Conservation (phyloP, 768 basidiomycete species). For the Phlebiopsis flavidoalba region DNA sequence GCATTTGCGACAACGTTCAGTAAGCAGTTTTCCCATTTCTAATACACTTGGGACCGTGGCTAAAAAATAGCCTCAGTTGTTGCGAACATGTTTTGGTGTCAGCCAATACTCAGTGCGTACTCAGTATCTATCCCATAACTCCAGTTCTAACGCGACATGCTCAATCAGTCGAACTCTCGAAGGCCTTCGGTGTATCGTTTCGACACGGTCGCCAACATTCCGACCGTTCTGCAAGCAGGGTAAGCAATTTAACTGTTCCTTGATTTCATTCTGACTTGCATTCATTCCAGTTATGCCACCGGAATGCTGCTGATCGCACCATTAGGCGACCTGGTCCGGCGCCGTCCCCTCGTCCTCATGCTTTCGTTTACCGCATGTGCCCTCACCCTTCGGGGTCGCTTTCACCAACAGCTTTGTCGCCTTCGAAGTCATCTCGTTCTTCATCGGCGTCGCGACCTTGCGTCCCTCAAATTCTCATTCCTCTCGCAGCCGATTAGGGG, state of each 20-base stretch:
- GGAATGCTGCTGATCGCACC: conserved; percentile 60
- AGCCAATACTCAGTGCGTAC: conserved; percentile 37
- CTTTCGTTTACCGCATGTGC: conserved; percentile 46
- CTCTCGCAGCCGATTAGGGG: conserved; percentile 74
- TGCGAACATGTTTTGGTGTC: conserved; percentile 76
- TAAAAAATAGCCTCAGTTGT: conserved; percentile 34
- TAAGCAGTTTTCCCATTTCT: conserved; percentile 18
- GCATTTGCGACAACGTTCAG: conserved; percentile 62
- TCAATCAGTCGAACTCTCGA: conserved; percentile 16
- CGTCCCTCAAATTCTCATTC: conserved; percentile 66
- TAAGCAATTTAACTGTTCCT: conserved; percentile 17
- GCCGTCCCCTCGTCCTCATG: conserved; percentile 61
- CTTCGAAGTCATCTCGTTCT: conserved; percentile 62
- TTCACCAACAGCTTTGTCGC: conserved; percentile 49
- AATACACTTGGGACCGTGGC: neutral
- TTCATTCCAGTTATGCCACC: conserved; percentile 15
- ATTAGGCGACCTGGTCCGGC: conserved; percentile 73
- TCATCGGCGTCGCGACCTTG: conserved; percentile 66
- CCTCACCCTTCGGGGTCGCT: conserved; percentile 66
- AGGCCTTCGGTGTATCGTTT: conserved; percentile 31
- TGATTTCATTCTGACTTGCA: neutral
- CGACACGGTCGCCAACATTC: conserved; percentile 42
- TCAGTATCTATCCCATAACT: conserved; percentile 30
- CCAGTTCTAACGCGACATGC: conserved; percentile 17
- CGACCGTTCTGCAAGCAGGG: conserved; percentile 64